Evolutionary conservation across 192 early-diverging fungal genomes (phyloP), one percentile per base, ranked within the genome.

Genomic region (Rhizoclosmatium sp.): DNA sequence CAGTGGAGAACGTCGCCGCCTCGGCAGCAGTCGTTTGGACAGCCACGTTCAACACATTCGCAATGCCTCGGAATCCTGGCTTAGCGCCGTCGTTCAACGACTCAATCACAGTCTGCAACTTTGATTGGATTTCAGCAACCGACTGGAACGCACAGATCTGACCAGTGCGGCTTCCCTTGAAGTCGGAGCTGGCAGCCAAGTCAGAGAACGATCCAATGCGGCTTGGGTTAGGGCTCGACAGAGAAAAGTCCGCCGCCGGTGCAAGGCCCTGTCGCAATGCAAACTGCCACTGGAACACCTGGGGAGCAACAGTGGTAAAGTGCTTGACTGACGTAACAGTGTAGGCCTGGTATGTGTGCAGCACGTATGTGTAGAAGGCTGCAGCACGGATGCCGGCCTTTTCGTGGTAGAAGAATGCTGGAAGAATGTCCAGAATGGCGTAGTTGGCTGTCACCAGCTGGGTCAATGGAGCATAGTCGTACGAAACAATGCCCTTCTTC

Each of bases 261-360:
- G 82, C 51, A 2, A 7, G 46, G 16, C 70, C 49, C 42, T 80
- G 92, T 83, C 59, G 83, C 76, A 82, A 85, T 40, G 78, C 81
- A 76, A 89, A 89, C 45, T 85, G 81, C 89, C 89, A 90, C 64
- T 82, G 79, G 70, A 90, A 80, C 14, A 85, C 79, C 2, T 86
- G 69, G 4, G 84, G 79, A 59, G 59, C 71, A 2, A 64, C 47
- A 2, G 78, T 70, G 62, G 84, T 44, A 54, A 81, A 74, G 48
- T 89, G 87, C 54, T 82, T 82, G 83, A 97, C 91, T 69, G 92
- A 93, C 48, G 93, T 90, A 60, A 99, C 92, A 78, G 95, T 91
- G 88, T 99, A 99, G 49, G 96, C 95, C 81, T 98, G 95, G 92
- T 98, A 97, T 3, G 98, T 95, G 76, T 96, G 96, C 69, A 97